Conservation (phyloP, 306 rosid species). For the Ceratonia siliqua region DNA sequence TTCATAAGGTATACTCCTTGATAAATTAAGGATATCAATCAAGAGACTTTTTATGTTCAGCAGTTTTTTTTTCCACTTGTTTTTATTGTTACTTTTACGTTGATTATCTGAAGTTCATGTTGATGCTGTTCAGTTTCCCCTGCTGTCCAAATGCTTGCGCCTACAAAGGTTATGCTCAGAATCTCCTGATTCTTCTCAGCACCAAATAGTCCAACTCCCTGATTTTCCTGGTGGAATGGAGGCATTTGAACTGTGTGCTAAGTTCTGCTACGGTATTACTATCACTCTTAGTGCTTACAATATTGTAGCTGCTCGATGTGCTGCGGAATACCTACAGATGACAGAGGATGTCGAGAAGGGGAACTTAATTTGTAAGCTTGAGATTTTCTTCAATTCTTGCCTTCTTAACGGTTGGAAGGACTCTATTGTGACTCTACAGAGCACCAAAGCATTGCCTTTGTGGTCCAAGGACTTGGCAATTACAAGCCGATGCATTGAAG, state of each 20-base stretch:
- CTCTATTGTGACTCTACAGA: slow-evolving; percentile 69
- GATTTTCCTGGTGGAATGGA: slow-evolving; percentile 83
- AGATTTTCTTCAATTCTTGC: slow-evolving; percentile 77
- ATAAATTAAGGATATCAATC: background rate
- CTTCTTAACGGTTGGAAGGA: slow-evolving; percentile 85
- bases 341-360: slow-evolving; percentile 85
- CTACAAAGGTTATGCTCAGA: slow-evolving; percentile 77
- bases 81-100: background rate
- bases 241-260: slow-evolving; percentile 87
- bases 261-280: slow-evolving; percentile 86
- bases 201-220: slow-evolving; percentile 68
- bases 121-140: slow-evolving; percentile 70
- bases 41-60: slow-evolving; percentile 5
- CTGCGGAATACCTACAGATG: slow-evolving; percentile 84
- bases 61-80: background rate
- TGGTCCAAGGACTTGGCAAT: slow-evolving; percentile 82
- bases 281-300: slow-evolving; percentile 76
- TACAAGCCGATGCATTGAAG: slow-evolving; percentile 75
- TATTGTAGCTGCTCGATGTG: slow-evolving; percentile 68
- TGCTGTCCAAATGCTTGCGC: slow-evolving; percentile 78
- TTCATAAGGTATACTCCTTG: slow-evolving; percentile 70
- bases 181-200: slow-evolving; percentile 56
- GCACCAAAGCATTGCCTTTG: slow-evolving; percentile 61
- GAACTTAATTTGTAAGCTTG: slow-evolving; percentile 66
- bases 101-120: slow-evolving; percentile 24